Evolutionary conservation across 179 eudicot species (phyloP).

Genomic region (Beta lomatogona): DNA sequence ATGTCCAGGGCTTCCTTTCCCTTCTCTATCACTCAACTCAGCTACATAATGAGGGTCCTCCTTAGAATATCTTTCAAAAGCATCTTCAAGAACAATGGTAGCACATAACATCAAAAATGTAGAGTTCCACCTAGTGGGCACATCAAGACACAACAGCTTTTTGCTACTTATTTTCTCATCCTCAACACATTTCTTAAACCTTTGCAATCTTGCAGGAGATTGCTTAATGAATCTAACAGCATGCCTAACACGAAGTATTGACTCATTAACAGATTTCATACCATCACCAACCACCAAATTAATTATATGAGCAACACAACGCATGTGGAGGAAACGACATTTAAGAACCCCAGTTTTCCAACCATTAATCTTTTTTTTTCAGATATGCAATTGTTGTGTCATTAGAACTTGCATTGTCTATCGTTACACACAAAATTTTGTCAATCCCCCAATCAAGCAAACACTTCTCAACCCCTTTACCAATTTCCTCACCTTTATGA

Average conservation of each 20-base stretch:
- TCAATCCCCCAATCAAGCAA: too few species aligned
- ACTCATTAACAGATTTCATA: not conserved
- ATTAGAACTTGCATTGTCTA: too few species aligned
- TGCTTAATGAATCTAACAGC: not conserved
- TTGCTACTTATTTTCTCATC: not conserved
- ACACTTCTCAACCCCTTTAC: too few species aligned
- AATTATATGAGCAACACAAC: too few species aligned
- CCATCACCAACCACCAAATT: not conserved
- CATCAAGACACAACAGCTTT: slow-evolving; percentile 5
- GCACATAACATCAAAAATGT: not conserved
- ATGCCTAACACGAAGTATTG: not conserved
- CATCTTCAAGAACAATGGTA: not conserved
- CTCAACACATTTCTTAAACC: not conserved
- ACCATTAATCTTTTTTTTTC: too few species aligned
- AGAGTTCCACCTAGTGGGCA: not conserved
- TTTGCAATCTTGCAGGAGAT: not conserved
- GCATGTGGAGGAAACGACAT: too few species aligned
- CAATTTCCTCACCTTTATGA: too few species aligned
- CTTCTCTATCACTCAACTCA: not conserved
- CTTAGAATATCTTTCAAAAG: not conserved
- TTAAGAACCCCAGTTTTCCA: too few species aligned
- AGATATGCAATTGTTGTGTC: too few species aligned
- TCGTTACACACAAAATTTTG: too few species aligned
- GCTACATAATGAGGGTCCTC: not conserved
- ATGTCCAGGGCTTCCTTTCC: not conserved